Base-by-base conservation (phyloP, 179 eudicot species). In the Pouteria campechiana region DNA sequence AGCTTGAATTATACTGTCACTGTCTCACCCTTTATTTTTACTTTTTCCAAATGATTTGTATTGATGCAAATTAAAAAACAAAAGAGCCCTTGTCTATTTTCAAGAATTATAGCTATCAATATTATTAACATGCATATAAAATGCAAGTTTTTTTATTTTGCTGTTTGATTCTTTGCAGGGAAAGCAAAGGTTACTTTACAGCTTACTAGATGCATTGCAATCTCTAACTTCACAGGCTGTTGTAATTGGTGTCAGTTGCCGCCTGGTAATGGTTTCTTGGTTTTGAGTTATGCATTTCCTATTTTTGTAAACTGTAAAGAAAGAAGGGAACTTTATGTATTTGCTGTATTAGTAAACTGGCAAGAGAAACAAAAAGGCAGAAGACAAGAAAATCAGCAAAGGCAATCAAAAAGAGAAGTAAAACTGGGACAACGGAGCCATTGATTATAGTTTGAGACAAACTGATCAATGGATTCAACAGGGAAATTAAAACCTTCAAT, bases 191-290 rank as follows among this genome's bases (percentile, higher is more conserved):
- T 46, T 90, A 44, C 90, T 90, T 16, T 90, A 90, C 60, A 85
- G 93, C 70, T 70, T 90, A 61, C 65, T 90, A 39, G 98, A 90
- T 65, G 95, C 95, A 61, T 74, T 90, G 93, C 98, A 90, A 52
- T 81, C 98, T 46, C 78, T 90, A 54, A 61, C 93, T 35, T 85
- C 98, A 58, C 95, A 85, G 64, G 90, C 90, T 46, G 82, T 82
- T 48, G 90, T 90, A 17, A 54, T 81, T 50, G 98, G 98, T 47
- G 66, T 90, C 38, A 90, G 95, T 54, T 85, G 93, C 66, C 71
- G 84, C 56, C 44, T 90, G 74, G 98, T 85, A 76, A n/a, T n/a
- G 47, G 65, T 46, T 30, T 19, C 43, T 45, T 32, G 7, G 17
- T 3, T 7, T 13, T 28, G 15, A 3, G 19, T 17, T 44, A 9